Conservation (phyloP, 352 stramenopile species). For the Globisporangium polare region DNA sequence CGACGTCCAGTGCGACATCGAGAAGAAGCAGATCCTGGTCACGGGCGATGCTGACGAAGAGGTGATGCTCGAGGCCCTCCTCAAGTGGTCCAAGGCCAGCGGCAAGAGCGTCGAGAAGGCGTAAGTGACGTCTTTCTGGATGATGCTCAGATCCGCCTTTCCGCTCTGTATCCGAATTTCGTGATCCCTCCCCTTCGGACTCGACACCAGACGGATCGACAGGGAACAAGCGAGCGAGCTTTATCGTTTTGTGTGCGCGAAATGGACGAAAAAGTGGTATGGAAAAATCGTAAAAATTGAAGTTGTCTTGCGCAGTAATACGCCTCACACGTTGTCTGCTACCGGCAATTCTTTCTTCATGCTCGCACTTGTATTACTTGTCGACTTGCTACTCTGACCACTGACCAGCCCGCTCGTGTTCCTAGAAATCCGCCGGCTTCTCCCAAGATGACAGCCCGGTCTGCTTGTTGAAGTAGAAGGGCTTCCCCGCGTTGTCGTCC, state of each 20-base stretch:
- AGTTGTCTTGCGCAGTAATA: not conserved
- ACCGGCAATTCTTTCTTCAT: not conserved
- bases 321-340: not conserved
- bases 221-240: not conserved
- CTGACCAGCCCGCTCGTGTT: not conserved
- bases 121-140: constrained; percentile 21
- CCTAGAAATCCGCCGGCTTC: constrained; percentile 55
- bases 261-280: constrained; percentile 1
- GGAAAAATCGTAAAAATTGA: constrained; percentile 4
- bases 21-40: constrained; percentile 84
- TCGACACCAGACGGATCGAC: not conserved
- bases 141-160: not conserved
- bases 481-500: constrained; percentile 68
- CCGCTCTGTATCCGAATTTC: not conserved
- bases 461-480: constrained; percentile 88
- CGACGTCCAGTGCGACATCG: constrained; percentile 83
- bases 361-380: not conserved
- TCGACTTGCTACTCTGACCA: not conserved
- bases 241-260: not conserved
- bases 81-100: constrained; percentile 88
- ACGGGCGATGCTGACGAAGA: constrained; percentile 72
- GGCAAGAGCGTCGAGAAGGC: constrained; percentile 84
- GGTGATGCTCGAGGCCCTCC: constrained; percentile 78
- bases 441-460: constrained; percentile 80
- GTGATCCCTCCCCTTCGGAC: not conserved